phyloP scores from a whole-genome alignment of 768 basidiomycete genomes.

The Gymnopilus dilepis region DNA sequence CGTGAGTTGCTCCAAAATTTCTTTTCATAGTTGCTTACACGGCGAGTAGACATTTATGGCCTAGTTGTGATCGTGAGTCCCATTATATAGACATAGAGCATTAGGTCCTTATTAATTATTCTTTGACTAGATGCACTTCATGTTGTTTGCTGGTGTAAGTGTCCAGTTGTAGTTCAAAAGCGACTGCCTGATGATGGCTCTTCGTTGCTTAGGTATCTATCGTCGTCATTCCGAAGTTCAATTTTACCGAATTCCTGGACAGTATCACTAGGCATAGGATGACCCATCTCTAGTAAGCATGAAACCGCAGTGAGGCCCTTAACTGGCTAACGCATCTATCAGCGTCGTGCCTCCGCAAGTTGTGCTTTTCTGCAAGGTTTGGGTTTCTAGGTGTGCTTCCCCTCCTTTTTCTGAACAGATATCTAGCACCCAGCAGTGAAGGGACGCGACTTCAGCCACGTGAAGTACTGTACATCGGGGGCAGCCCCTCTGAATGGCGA shows the following conservation, averaged over 20 bases:
- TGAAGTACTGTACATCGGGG: constrained; percentile 60
- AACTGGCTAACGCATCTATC: neutral
- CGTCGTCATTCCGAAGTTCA: constrained; percentile 71
- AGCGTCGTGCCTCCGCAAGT: constrained; percentile 73
- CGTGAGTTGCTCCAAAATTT: constrained; percentile 38
- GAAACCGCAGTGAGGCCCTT: neutral
- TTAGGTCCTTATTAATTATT: neutral
- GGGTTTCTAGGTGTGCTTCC: neutral
- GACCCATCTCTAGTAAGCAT: constrained; percentile 59
- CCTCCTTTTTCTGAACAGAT: neutral
- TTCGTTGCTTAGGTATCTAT: constrained; percentile 47
- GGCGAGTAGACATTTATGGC: constrained; percentile 58
- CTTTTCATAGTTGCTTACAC: neutral
- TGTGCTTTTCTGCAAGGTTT: constrained; percentile 69
- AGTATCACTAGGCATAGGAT: constrained; percentile 60
- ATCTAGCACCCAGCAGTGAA: constrained; percentile 57
- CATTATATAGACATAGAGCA: neutral
- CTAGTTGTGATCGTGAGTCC: constrained; percentile 56
- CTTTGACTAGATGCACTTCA: constrained; percentile 50
- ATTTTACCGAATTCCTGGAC: constrained; percentile 56
- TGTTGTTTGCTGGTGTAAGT: constrained; percentile 58
- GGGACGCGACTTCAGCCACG: constrained; percentile 53
- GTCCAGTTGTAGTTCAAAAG: neutral
- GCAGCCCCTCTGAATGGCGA: constrained; percentile 70
- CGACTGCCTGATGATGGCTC: neutral